These are phyloP conservation scores for Pseudocercospora vitis DNA, from an alignment of 2,329 filamentous ascomycete genomes.

Conservation along the genomic window DNA sequence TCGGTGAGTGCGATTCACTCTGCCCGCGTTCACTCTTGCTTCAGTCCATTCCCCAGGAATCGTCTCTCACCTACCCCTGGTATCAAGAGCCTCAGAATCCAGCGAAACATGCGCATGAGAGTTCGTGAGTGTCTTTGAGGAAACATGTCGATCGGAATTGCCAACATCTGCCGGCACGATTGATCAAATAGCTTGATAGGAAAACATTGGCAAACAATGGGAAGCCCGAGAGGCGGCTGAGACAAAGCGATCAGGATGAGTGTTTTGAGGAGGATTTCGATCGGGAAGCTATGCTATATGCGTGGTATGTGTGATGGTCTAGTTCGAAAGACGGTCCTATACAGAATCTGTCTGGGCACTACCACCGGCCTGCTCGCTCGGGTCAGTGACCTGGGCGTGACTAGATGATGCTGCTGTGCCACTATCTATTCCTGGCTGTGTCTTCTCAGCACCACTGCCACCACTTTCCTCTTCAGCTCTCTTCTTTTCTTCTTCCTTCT, in stretches of 20 bases:
- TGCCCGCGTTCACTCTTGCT: no score
- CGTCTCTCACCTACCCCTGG: not conserved
- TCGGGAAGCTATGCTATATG: no score
- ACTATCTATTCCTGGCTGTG: not conserved
- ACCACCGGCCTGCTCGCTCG: no score
- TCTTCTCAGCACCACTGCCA: not conserved
- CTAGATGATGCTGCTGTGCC: not conserved
- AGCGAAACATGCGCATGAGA: not conserved
- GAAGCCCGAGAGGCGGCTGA: not conserved
- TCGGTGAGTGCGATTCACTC: no score
- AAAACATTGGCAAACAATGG: no score
- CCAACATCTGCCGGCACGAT: not conserved
- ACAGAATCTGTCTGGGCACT: not conserved
- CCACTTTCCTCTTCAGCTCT: conserved; percentile 8
- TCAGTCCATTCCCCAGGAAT: not conserved
- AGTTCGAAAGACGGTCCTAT: no score
- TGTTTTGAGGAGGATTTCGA: no score
- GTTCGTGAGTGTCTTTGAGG: no score
- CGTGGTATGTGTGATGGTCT: no score
- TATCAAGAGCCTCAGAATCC: not conserved
- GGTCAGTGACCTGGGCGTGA: not conserved
- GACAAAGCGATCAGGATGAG: not conserved
- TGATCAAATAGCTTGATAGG: not conserved
- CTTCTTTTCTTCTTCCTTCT: conserved; percentile 23
- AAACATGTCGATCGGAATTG: no score